Base-by-base conservation (phyloP, 805 yeast genomes). In the Barnettozyma wickerhamii region DNA sequence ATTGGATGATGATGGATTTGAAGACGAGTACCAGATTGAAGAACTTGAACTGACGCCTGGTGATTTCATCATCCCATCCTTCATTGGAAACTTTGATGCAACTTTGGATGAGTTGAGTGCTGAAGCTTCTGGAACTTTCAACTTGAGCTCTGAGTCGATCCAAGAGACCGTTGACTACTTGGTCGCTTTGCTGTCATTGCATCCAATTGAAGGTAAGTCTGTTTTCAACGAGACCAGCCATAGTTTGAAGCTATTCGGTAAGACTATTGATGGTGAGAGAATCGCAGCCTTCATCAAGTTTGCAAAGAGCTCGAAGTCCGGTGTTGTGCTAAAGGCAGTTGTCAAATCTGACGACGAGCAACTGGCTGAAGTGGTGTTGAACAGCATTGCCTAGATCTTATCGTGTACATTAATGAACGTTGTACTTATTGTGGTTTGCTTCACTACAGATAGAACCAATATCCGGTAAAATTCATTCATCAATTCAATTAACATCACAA, bases 11-110 rank as follows among this genome's bases (percentile, higher is more conserved):
- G 86, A 79, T 34, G 97, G 96, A 14, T 86, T 82, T 73, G 84
- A 84, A 50, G 98, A 93, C 63, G 96, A 90, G 64, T 93, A 91
- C 64, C 93, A 83, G 60, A 77, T 93, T 50, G 97, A 88, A 63
- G 84, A 82, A 43, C 69, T 89, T 55, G 79, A 76, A 43, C 60
- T 91, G 41, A 65, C 65, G 7, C 79, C 93, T 9, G 96, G 96
- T 28, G 97, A 89, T 60, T 91, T 80, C 64, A 71, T 88, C 43
- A 64, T 69, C 40, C 95, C 96, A 38, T 71, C 88, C 19, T 87
- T 77, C 60, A 76, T 82, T 47, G 87, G 93, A 32, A 77, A 81
- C 64, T 89, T 89, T 60, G 76, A 82, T 6, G 69, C 74, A 32
- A 67, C 76, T 29, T 88, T 83, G 71, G 96, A 86, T 53, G 87